These are phyloP conservation scores for Hyparrhenia diplandra DNA, from an alignment of 176 grass and related monocot species.

Conservation along the genomic window DNA sequence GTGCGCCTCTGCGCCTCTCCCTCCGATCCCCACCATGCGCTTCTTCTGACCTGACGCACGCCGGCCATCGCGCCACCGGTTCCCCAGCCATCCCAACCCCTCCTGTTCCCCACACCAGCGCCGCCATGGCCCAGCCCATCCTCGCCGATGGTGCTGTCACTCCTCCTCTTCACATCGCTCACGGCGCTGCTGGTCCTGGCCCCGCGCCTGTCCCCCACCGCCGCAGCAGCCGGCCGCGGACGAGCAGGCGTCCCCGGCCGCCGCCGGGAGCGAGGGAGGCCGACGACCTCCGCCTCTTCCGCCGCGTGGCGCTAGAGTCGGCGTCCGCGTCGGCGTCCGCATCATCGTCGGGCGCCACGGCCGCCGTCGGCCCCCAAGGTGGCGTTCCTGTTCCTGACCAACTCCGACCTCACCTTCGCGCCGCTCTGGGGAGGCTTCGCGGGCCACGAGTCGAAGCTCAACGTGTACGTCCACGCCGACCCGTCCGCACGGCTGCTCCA, in stretches of 20 bases:
- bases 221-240: background rate
- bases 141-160: slow-evolving; percentile 41
- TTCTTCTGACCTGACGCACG: background rate
- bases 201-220: slow-evolving; percentile 24
- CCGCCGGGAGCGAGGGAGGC: slow-evolving; percentile 17
- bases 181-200: slow-evolving; percentile 41
- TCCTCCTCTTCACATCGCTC: slow-evolving; percentile 43
- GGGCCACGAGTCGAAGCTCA: slow-evolving; percentile 35
- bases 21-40: background rate
- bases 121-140: slow-evolving; percentile 22
- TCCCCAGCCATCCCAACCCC: too few relatives aligned
- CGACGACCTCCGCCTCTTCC: slow-evolving; percentile 59
- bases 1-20: background rate
- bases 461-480: slow-evolving; percentile 83
- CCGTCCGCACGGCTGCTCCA: slow-evolving; percentile 26
- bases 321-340: too few relatives aligned
- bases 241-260: too few relatives aligned
- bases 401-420: slow-evolving; percentile 72
- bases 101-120: background rate
- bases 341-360: background rate
- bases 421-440: slow-evolving; percentile 76
- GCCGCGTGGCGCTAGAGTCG: slow-evolving; percentile 47
- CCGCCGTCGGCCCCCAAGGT: slow-evolving; percentile 47
- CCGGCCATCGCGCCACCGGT: background rate
- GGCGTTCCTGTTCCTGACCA: slow-evolving; percentile 86